Evolutionary conservation across 1,284 basidiomycete species (phyloP), one percentile per base, ranked within the genome.

Genomic region (Amylostereum chailletii): DNA sequence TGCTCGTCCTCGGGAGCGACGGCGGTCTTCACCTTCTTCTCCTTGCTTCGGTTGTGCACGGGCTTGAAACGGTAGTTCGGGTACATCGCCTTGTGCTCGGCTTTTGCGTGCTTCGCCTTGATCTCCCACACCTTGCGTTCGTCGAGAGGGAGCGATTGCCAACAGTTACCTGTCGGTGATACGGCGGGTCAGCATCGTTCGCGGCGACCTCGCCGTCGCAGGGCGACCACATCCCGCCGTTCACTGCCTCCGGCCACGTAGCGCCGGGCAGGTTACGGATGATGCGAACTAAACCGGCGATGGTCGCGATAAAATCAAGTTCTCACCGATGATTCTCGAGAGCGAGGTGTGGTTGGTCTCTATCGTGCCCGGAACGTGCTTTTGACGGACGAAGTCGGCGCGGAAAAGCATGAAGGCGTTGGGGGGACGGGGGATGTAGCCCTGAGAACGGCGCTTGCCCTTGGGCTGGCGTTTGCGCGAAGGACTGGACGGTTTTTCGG

Each of bases 321-420:
- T 64, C 76, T 40, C 48, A 81, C 81, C 83, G 46, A 86, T 85
- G 55, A 86, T 86, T 64, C 83, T 83, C 4, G 78, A 82, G 9
- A 87, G 63, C 37, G 86, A 86, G 33, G 83, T 83, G 61, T 93
- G 88, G 57, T 88, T 86, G 3, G 85, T 84, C 69, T 93, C 87
- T 51, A 94, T 86, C 5, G 81, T 80, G 0, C 86, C 81, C 0
- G 90, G 90, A 30, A 94, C 85, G 54, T 91, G 80, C 55, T 86
- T 81, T 57, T 83, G 81, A 33, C 83, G 71, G 19, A 93, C 88
- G 53, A 93, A 92, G 61, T 93, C 86, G 33, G 90, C 88, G 31
- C 93, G 80, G 72, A 93, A 95, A 55, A 95, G 79, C 78, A 95
- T 94, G 73, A 94, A 95, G 0, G 92, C 90, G 60, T 95, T 95